Evolutionary conservation across 2,329 filamentous ascomycete species (phyloP).

Genomic region (Didymella glomerata): DNA sequence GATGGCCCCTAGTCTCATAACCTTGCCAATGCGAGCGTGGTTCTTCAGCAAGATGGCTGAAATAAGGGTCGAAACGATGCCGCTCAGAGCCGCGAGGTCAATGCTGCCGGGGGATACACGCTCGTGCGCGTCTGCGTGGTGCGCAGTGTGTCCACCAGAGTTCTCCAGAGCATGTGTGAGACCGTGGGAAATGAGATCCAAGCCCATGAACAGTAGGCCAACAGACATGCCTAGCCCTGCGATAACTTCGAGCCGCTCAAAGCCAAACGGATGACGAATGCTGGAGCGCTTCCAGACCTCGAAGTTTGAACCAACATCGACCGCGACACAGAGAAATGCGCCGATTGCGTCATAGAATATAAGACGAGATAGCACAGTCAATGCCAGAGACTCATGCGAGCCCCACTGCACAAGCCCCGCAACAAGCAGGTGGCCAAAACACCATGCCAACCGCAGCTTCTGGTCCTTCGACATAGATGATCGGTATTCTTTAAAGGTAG

Average conservation of each 20-base stretch:
- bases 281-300: constrained; percentile 96
- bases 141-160: constrained; percentile 73
- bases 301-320: constrained; percentile 95
- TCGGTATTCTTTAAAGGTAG: constrained; percentile 87
- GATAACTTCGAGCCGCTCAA: constrained; percentile 91
- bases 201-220: constrained; percentile 94
- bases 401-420: constrained; percentile 87
- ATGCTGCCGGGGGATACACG: constrained; percentile 77
- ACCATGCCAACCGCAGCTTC: constrained; percentile 84
- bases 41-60: constrained; percentile 89
- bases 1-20: constrained; percentile 86
- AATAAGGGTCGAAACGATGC: constrained; percentile 82
- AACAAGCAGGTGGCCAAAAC: constrained; percentile 83
- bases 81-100: constrained; percentile 81
- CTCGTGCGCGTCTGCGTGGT: constrained; percentile 72
- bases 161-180: constrained; percentile 90
- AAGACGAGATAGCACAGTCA: constrained; percentile 90
- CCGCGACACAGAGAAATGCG: constrained; percentile 87
- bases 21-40: constrained; percentile 88
- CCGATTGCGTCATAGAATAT: constrained; percentile 96
- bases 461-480: constrained; percentile 90
- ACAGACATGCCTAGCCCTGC: constrained; percentile 96
- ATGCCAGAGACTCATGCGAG: constrained; percentile 83
- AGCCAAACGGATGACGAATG: constrained; percentile 89
- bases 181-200: constrained; percentile 93